Conservation (phyloP, 768 basidiomycete genomes). For the Trametes punicea region DNA sequence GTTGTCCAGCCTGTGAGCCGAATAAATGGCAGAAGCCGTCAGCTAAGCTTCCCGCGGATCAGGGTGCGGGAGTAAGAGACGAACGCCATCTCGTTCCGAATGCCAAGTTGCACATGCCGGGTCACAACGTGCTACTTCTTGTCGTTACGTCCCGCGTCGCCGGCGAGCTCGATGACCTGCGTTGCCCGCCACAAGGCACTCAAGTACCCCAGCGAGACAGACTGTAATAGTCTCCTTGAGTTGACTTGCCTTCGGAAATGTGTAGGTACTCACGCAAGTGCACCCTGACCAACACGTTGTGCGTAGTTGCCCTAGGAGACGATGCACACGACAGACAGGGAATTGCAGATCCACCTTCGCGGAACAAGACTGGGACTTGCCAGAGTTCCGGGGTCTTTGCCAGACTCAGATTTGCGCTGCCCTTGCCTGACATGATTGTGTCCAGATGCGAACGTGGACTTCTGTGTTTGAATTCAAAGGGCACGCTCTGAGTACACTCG, state of each 20-base stretch:
- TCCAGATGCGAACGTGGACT: conserved; percentile 6
- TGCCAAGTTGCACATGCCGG: conserved; percentile 90
- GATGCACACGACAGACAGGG: conserved; percentile 92
- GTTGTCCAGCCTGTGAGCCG: conserved; percentile 57
- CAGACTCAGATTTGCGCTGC: conserved; percentile 61
- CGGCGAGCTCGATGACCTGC: conserved; percentile 92
- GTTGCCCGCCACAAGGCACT: conserved; percentile 90
- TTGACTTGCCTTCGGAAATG: neutral
- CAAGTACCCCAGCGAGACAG: conserved; percentile 89
- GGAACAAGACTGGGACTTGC: conserved; percentile 65
- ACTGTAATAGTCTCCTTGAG: conserved; percentile 39
- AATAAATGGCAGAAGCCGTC: conserved; percentile 9
- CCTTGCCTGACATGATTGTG: conserved; percentile 40
- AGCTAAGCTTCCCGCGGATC: neutral
- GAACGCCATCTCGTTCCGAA: conserved; percentile 90
- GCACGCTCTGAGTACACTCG: neutral
- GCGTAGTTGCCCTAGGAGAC: conserved; percentile 85
- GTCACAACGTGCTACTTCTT: conserved; percentile 96
- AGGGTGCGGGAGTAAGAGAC: conserved; percentile 21
- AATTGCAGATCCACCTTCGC: conserved; percentile 78
- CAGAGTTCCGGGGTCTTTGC: conserved; percentile 49
- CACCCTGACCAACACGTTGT: conserved; percentile 84
- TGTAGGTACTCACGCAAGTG: conserved; percentile 55
- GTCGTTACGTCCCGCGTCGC: conserved; percentile 86
- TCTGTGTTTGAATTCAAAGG: neutral